phyloP scores from a whole-genome alignment of 495 filamentous ascomycete species.

The Aspergillus cavernicola region DNA sequence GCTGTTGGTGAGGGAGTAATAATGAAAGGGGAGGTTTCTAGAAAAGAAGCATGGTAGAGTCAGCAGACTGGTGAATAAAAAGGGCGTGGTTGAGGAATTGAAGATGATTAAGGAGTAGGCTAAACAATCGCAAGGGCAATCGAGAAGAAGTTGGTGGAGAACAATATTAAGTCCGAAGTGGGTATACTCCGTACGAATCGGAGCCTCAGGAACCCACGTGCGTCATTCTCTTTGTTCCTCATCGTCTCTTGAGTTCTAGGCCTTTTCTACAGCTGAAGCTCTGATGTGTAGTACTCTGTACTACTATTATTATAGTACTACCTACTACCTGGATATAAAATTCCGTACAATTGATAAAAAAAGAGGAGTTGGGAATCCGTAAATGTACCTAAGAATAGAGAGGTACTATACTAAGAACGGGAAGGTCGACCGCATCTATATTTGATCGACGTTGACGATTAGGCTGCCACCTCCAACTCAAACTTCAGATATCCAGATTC shows the following conservation, averaged over 20 bases:
- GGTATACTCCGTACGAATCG: neutral
- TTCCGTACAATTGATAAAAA: too few relatives aligned
- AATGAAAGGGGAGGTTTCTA: too few relatives aligned
- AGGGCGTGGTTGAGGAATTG: neutral
- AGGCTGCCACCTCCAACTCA: neutral
- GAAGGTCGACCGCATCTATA: neutral
- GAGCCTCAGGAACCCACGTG: constrained; percentile 5
- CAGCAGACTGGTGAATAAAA: too few relatives aligned
- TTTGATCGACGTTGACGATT: neutral
- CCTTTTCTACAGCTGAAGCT: neutral
- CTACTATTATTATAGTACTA: too few relatives aligned
- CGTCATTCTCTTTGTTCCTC: too few relatives aligned
- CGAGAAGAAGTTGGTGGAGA: neutral
- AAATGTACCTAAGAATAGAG: too few relatives aligned
- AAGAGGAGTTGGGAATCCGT: too few relatives aligned
- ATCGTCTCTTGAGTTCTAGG: too few relatives aligned
- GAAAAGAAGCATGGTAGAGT: too few relatives aligned
- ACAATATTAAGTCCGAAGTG: neutral
- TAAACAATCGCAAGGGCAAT: neutral
- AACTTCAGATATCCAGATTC: neutral
- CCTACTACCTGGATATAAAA: too few relatives aligned
- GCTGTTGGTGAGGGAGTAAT: too few relatives aligned
- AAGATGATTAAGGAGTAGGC: neutral
- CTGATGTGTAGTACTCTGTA: too few relatives aligned
- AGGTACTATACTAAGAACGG: neutral